Evolutionary conservation across 2,329 filamentous ascomycete species (phyloP), one percentile per base, ranked within the genome.

Genomic region (Epichloe sibirici): DNA sequence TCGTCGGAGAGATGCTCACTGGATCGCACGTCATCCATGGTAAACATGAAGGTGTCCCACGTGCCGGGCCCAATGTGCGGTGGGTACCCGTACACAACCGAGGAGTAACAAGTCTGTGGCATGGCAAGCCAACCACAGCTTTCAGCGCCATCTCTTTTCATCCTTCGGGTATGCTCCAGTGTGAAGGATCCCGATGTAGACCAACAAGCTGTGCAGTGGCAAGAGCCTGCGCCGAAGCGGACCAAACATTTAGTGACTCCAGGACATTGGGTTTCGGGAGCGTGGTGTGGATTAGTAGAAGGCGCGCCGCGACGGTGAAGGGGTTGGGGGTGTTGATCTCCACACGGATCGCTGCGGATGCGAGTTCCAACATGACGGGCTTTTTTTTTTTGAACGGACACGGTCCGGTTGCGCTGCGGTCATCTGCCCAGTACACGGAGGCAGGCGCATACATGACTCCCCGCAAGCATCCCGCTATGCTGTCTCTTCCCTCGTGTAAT

Each of bases 241-340:
- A 66, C 72, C 72, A 74, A 2, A 69, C 69, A 21, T 65, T 65
- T 0, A 72, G 73, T 9, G 69, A 72, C 56, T 74, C 72, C 2
- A 72, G 69, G 11, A 69, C 73, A 21, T 69, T 71, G n/a, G 69
- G 71, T 9, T 66, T 66, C 1, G 71, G 70, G 0, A 72, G 69
- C 12, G 67, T 66, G 57, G 74, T 66, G 53, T 75, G 71, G 4
- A 74, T 59, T 5, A 74, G 62, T 9, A 75, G 55, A 8, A 75
- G 54, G 51, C 69, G 69, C n/a, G 72, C 71, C 61, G 74, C 72
- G 21, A 74, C 54, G 7, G 67, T 70, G 50, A 65, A 69, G 4
- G 75, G 61, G 34, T 73, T 72, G 0, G 73, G 72, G 0, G 71
- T 70, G 40, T 75, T 70, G 0, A 75, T 63, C 53, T 75, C 73